Evolutionary conservation across 139 green algal genomes (phyloP), one percentile per base, ranked within the genome.

Genomic region (Desmodesmus armatus): DNA sequence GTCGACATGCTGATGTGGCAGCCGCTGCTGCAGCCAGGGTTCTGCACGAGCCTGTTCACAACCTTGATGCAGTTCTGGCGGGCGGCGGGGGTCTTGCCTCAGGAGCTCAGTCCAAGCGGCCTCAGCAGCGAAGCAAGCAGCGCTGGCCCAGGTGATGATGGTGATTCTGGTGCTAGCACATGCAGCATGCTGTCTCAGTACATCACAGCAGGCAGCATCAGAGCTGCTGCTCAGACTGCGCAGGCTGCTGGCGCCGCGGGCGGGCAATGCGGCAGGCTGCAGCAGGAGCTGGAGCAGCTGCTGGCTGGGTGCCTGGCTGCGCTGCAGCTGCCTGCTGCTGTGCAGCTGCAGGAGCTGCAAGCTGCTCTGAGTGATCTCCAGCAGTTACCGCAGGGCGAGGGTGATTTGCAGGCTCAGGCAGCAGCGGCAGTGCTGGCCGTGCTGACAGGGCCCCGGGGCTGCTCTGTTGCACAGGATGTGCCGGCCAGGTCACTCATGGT

Each of bases 21-120:
- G 60, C 78, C 78, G 5, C 41, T 84, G 78, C 41, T 84, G 40
- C 78, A 84, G 43, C 78, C 78, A 25, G 78, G 62, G 5, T 84
- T 77, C 29, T 62, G 62, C 19, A 43, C 65, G 9, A 31, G 62
- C 78, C 29, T 84, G 44, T 84, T 40, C 41, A 44, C 66, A 29
- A 41, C 29, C 11, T 29, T 84, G 39, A 29, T 53, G 62, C 62
- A 77, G 62, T 63, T 67, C 15, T 84, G 41, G 78, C 23, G 23
- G 49, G n/a, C 23, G 13, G 43, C 63, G 44, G 63, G 78, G 7
- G 2, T 84, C 29, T 43, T 84, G 62, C 60, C 78, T 11, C n/a
- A n/a, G n/a, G n/a, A n/a, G n/a, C n/a, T n/a, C n/a, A n/a, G n/a
- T n/a, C 13, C 29, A 5, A 41, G 33, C 44, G 66, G 73, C 47